Evolutionary conservation across 768 basidiomycete genomes (phyloP).

Genomic region (Boletus insuetus): DNA sequence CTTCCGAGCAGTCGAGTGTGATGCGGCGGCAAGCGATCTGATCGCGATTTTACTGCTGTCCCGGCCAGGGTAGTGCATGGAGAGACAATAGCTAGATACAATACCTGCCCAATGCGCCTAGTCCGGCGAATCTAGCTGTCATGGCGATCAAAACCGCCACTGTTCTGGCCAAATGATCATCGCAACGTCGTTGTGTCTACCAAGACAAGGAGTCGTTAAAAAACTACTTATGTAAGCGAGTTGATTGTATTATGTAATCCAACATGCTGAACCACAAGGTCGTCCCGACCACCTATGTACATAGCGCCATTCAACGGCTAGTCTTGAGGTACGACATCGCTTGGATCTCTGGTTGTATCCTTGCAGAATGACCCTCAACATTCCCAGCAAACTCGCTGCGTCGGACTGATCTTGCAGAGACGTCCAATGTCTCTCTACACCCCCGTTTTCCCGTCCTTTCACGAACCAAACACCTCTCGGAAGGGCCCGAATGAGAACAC

Average conservation of each 20-base stretch:
- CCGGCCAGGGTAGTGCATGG: slow-evolving; percentile 2
- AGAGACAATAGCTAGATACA: slow-evolving; percentile 6
- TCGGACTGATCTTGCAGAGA: not conserved
- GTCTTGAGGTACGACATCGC: slow-evolving; percentile 6
- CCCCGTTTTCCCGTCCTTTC: slow-evolving; percentile 30
- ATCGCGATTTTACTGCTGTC: slow-evolving; percentile 20
- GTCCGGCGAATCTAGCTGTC: slow-evolving; percentile 18
- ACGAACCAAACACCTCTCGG: slow-evolving; percentile 2
- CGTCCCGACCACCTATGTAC: no score
- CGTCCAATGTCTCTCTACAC: slow-evolving; percentile 34
- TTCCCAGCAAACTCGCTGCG: no score
- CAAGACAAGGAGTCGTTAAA: no score
- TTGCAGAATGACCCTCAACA: not conserved
- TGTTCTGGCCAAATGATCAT: slow-evolving; percentile 14
- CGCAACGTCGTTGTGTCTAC: not conserved
- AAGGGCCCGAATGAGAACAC: slow-evolving; percentile 5
- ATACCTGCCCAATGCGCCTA: slow-evolving; percentile 14
- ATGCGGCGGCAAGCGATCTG: slow-evolving; percentile 20
- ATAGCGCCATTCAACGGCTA: no score
- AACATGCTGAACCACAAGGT: no score
- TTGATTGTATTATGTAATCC: no score
- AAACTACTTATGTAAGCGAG: no score
- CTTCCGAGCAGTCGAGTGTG: slow-evolving; percentile 14
- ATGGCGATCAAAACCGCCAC: slow-evolving; percentile 18
- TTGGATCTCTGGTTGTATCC: not conserved